phyloP scores from a whole-genome alignment of 2,329 filamentous ascomycete species.

The Davidsoniella virescens region DNA sequence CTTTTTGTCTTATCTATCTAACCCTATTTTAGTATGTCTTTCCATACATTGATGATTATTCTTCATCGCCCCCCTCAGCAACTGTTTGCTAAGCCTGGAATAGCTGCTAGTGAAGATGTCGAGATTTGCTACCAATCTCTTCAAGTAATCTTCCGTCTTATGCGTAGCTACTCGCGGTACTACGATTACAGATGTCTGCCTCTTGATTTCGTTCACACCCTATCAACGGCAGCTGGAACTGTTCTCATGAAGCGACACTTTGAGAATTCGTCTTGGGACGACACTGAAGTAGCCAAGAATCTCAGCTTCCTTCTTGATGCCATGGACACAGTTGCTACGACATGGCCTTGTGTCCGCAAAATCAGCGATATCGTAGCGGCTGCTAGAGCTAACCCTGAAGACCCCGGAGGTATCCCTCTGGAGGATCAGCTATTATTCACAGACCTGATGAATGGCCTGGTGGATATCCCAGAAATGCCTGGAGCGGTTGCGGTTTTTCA shows the following conservation, averaged over 20 bases:
- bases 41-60: constrained; percentile 35
- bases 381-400: constrained; percentile 6
- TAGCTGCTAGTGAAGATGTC: constrained; percentile 28
- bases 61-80: constrained; percentile 32
- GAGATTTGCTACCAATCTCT: constrained; percentile 34
- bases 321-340: constrained; percentile 34
- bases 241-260: constrained; percentile 31
- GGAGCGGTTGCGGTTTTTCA: too few species aligned
- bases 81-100: constrained; percentile 24
- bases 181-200: constrained; percentile 29
- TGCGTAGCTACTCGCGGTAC: constrained; percentile 27
- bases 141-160: constrained; percentile 27
- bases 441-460: constrained; percentile 1
- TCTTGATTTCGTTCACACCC: constrained; percentile 32
- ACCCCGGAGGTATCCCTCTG: neutral
- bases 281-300: constrained; percentile 30
- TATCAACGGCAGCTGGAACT: constrained; percentile 30
- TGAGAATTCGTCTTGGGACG: constrained; percentile 24
- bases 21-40: constrained; percentile 22
- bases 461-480: neutral
- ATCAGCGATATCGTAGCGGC: constrained; percentile 22
- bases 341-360: constrained; percentile 30
- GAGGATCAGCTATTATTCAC: neutral
- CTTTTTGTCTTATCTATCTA: neutral
- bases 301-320: constrained; percentile 33